These are phyloP conservation scores for Ustulina deusta DNA, from an alignment of 2,329 filamentous ascomycete species.

Conservation along the genomic window DNA sequence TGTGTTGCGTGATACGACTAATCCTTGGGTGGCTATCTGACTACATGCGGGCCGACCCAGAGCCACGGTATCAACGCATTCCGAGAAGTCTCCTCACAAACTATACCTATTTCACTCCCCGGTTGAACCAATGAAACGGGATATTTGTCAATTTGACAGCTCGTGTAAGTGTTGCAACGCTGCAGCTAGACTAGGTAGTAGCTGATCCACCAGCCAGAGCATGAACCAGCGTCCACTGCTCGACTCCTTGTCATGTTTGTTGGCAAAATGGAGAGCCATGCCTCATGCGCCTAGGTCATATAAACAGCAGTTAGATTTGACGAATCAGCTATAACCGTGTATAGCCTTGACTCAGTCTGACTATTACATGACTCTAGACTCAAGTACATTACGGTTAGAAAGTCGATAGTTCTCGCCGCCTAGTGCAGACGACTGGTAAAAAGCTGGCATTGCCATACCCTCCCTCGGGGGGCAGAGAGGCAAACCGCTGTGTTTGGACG, in stretches of 20 bases:
- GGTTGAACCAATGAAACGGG: constrained; percentile 7
- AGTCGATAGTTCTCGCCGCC: not conserved
- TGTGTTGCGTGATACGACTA: constrained; percentile 30
- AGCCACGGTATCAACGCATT: constrained; percentile 34
- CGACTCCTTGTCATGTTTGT: not conserved
- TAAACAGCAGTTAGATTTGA: not conserved
- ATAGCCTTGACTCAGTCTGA: not conserved
- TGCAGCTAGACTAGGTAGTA: constrained; percentile 32
- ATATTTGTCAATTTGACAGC: constrained; percentile 18
- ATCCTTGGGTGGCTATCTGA: constrained; percentile 31
- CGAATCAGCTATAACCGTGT: not conserved
- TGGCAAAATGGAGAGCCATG: not conserved
- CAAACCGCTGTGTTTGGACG: constrained; percentile 3
- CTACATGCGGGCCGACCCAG: constrained; percentile 38
- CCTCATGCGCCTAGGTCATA: not conserved
- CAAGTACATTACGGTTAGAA: not conserved
- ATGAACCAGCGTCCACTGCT: constrained; percentile 13
- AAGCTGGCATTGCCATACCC: constrained; percentile 1
- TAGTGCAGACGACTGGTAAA: constrained; percentile 1
- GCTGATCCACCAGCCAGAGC: constrained; percentile 19
- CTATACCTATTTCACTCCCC: constrained; percentile 1
- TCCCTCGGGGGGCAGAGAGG: not conserved
- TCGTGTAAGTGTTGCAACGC: constrained; percentile 24
- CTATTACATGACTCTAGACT: not conserved
- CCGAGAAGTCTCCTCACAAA: constrained; percentile 25